These are phyloP conservation scores for Fonsecaea pugnacius DNA, from an alignment of 2,329 filamentous ascomycete species.

Conservation along the genomic window DNA sequence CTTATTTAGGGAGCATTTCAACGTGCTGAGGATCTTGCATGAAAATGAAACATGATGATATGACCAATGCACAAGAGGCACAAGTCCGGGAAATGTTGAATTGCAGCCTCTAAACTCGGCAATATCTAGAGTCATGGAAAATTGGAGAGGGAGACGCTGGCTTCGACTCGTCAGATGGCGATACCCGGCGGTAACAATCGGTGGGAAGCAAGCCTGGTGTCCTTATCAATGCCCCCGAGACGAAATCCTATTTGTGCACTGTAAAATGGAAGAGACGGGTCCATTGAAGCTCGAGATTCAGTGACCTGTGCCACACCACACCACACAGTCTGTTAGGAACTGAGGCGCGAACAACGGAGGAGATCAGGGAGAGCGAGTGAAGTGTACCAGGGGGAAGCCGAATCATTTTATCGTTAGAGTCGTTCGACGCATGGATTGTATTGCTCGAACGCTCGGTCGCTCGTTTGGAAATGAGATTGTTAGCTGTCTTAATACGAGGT, in stretches of 20 bases:
- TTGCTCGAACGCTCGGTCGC: too few relatives aligned
- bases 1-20: conserved; percentile 2
- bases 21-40: conserved; percentile 1
- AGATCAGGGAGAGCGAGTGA: too few relatives aligned
- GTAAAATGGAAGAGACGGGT: not conserved
- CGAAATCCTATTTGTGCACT: not conserved
- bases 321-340: too few relatives aligned
- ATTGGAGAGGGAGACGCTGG: not conserved
- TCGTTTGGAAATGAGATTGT: too few relatives aligned
- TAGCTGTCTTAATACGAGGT: too few relatives aligned
- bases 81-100: not conserved
- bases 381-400: too few relatives aligned
- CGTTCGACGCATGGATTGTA: too few relatives aligned
- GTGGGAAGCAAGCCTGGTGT: not conserved
- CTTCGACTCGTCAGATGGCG: not conserved
- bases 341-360: too few relatives aligned
- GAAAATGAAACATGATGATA: conserved; percentile 5
- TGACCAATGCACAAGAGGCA: not conserved
- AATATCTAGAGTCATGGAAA: not conserved
- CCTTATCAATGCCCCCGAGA: not conserved
- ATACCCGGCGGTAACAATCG: not conserved
- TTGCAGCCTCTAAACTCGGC: not conserved
- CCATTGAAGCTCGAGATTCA: not conserved
- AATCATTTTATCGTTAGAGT: too few relatives aligned
- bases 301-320: not conserved